Percentiles rank a stretch among this genome's conserved stretches.
These are phyloP conservation scores for Triglochin maritima DNA, from an alignment of 106 monocot genomes.

Conservation along the genomic window DNA sequence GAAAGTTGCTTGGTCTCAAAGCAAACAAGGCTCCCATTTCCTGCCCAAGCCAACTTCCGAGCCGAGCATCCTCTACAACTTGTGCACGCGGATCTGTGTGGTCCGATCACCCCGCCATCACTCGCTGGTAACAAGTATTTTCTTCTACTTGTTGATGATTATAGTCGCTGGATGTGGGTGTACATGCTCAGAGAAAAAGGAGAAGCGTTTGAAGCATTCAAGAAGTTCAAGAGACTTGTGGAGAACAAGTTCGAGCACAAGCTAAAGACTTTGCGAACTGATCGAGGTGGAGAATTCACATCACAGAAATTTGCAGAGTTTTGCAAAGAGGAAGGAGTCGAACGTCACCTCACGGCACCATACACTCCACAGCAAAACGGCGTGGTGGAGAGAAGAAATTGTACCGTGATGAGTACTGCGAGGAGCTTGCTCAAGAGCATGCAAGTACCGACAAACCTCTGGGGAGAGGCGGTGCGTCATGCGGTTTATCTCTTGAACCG, in stretches of 20 bases:
- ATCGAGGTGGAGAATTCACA: not conserved
- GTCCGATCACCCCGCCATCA: conserved; percentile 3
- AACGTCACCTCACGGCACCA: conserved; percentile 8
- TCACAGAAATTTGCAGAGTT: not conserved
- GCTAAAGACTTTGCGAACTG: conserved; percentile 1
- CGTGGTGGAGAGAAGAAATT: conserved; percentile 10
- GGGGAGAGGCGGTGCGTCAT: conserved; percentile 16
- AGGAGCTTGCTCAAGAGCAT: conserved; percentile 9
- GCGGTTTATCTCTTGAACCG: conserved; percentile 12
- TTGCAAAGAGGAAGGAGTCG: conserved; percentile 3
- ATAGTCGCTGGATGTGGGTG: conserved; percentile 2
- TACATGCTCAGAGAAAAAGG: not conserved
- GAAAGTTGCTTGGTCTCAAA: not conserved
- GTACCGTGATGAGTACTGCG: conserved; percentile 6
- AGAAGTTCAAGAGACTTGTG: conserved; percentile 1
- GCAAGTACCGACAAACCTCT: conserved; percentile 7
- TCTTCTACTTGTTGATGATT: conserved; percentile 1
- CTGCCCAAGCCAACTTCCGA: conserved; percentile 1
- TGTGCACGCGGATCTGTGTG: conserved; percentile 5
- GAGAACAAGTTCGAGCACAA: not conserved
- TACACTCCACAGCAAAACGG: conserved; percentile 8
- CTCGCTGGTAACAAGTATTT: conserved; percentile 7
- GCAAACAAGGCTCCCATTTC: conserved; percentile 9
- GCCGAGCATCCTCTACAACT: conserved; percentile 5
- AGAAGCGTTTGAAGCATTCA: not conserved